Conservation (phyloP, 805 yeast genomes). For the Pichia occidentalis region DNA sequence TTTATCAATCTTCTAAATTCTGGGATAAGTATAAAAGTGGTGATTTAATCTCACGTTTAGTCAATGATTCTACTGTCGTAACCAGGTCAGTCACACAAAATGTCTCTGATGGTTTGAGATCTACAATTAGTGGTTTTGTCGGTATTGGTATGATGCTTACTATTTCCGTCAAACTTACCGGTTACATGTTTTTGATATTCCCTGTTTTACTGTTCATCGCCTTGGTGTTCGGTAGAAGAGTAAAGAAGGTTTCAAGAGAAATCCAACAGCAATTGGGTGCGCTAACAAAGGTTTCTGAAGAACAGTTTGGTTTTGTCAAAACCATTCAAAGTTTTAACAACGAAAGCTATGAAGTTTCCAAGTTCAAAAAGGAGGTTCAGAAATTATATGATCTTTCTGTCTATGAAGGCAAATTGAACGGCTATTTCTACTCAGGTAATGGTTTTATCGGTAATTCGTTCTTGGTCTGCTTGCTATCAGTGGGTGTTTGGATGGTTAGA, state of each 20-base stretch:
- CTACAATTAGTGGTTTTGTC: conserved; percentile 73
- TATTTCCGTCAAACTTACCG: conserved; percentile 76
- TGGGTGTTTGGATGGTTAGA: conserved; percentile 79
- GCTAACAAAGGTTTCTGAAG: conserved; percentile 86
- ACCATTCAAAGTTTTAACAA: conserved; percentile 91
- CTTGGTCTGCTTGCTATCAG: conserved; percentile 63
- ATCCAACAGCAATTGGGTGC: conserved; percentile 82
- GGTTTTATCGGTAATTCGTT: conserved; percentile 82
- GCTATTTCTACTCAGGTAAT: conserved; percentile 69
- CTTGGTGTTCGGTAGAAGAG: conserved; percentile 70
- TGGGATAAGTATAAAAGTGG: conserved; percentile 88
- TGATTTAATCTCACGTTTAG: conserved; percentile 80
- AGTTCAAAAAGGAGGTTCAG: conserved; percentile 67
- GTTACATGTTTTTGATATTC: conserved; percentile 69
- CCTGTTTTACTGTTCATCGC: conserved; percentile 83
- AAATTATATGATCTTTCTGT: conserved; percentile 60
- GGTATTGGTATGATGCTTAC: conserved; percentile 90
- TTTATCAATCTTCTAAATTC: conserved; percentile 83
- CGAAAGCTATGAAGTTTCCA: conserved; percentile 68
- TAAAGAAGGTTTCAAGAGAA: conserved; percentile 64
- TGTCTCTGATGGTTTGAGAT: conserved; percentile 85
- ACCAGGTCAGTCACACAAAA: conserved; percentile 82
- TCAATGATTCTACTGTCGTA: conserved; percentile 84
- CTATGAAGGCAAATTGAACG: conserved; percentile 73
- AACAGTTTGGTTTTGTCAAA: conserved; percentile 74